Conservation (phyloP, 352 stramenopile species). For the Thraustochytrium sp. region DNA sequence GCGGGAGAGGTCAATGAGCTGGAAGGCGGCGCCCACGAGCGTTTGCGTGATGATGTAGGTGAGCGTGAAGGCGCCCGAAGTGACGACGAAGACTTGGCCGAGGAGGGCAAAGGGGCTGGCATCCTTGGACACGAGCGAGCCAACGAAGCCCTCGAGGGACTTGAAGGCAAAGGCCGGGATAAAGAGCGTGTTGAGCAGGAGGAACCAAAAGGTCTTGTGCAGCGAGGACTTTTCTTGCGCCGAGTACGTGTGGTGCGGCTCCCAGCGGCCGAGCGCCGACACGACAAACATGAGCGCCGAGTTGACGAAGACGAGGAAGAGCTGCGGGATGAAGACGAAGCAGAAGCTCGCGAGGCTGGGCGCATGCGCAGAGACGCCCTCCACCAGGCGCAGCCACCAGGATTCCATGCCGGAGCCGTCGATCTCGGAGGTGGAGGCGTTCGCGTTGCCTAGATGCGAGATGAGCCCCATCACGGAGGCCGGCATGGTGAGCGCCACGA, state of each 20-base stretch:
- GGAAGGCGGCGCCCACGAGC: constrained; percentile 10
- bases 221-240: constrained; percentile 4
- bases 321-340: constrained; percentile 29
- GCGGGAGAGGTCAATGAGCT: background rate
- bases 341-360: background rate
- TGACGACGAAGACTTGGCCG: constrained; percentile 33
- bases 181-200: constrained; percentile 33
- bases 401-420: background rate
- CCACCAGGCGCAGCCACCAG: constrained; percentile 2
- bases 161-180: constrained; percentile 39
- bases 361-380: background rate
- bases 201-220: constrained; percentile 38
- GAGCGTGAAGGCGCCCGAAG: constrained; percentile 23
- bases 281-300: constrained; percentile 19
- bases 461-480: background rate
- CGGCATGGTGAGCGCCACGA: constrained; percentile 17
- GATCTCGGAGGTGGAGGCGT: background rate
- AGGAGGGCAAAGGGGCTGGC: constrained; percentile 18
- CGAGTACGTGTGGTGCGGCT: constrained; percentile 38
- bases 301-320: constrained; percentile 15
- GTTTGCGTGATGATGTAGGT: constrained; percentile 42
- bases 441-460: background rate
- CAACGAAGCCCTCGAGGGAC: constrained; percentile 18
- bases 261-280: background rate
- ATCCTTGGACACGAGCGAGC: constrained; percentile 8